Conservation (phyloP, 495 filamentous ascomycete genomes). For the Parachaetomium inaequale region DNA sequence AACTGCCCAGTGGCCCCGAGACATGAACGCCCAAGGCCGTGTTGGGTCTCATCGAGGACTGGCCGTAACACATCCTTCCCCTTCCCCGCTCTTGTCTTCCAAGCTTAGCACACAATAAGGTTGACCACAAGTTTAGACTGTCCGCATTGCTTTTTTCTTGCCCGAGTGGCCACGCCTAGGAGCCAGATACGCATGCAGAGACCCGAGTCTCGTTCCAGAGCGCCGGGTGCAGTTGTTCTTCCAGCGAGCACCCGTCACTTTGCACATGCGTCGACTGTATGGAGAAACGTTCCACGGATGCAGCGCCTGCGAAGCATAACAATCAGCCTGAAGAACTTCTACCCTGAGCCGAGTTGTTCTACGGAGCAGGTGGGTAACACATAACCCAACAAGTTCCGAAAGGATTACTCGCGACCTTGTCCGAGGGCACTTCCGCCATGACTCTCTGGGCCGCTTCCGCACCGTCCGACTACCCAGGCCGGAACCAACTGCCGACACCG, state of each 20-base stretch:
- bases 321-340: background rate
- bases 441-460: slow-evolving; percentile 13
- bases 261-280: background rate
- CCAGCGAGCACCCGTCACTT: slow-evolving; percentile 17
- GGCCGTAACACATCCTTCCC: background rate
- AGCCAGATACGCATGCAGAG: slow-evolving; percentile 9
- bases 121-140: background rate
- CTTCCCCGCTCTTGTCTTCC: background rate
- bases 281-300: background rate
- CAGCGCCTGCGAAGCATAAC: background rate
- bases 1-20: background rate
- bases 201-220: slow-evolving; percentile 15
- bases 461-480: background rate
- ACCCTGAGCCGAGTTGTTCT: background rate
- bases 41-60: slow-evolving; percentile 11
- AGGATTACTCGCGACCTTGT: background rate
- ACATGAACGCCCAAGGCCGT: slow-evolving; percentile 7
- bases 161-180: background rate
- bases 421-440: slow-evolving; percentile 13
- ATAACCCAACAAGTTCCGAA: slow-evolving; percentile 2
- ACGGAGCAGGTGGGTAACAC: slow-evolving; percentile 8
- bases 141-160: background rate
- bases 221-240: slow-evolving; percentile 12
- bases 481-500: background rate
- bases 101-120: slow-evolving; percentile 6